A percentile compares a stretch with the other conserved stretches of the same genome.
These are phyloP conservation scores for Onygena corvina DNA, from an alignment of 2,329 filamentous ascomycete species.

Conservation along the genomic window DNA sequence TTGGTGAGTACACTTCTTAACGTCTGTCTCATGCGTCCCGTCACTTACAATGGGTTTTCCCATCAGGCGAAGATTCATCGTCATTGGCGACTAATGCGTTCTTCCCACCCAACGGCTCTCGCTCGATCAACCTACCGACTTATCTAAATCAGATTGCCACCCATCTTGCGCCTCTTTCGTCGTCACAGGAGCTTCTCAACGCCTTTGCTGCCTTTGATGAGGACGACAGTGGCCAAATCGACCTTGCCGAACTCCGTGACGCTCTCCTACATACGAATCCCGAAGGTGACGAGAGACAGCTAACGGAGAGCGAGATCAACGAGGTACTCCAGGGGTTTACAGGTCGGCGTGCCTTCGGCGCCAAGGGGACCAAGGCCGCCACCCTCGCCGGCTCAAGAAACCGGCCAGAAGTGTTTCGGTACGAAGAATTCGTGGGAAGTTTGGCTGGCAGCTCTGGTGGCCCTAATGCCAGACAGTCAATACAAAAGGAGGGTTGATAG, in stretches of 20 bases:
- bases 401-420: slow-evolving; percentile 81
- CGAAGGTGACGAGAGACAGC: slow-evolving; percentile 50
- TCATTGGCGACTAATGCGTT: slow-evolving; percentile 62
- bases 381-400: slow-evolving; percentile 43
- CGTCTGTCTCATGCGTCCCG: background rate
- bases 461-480: background rate
- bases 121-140: slow-evolving; percentile 68
- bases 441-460: slow-evolving; percentile 44
- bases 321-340: slow-evolving; percentile 79
- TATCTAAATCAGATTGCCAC: slow-evolving; percentile 75
- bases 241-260: slow-evolving; percentile 68
- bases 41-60: background rate
- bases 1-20: slow-evolving; percentile 44
- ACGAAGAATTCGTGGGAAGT: slow-evolving; percentile 77
- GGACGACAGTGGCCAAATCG: slow-evolving; percentile 86
- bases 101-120: slow-evolving; percentile 58
- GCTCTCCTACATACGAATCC: slow-evolving; percentile 72
- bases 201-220: slow-evolving; percentile 94
- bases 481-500: slow-evolving; percentile 12
- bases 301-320: slow-evolving; percentile 67
- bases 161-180: slow-evolving; percentile 61
- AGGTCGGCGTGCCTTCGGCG: slow-evolving; percentile 69
- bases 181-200: slow-evolving; percentile 66
- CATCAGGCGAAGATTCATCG: slow-evolving; percentile 58
- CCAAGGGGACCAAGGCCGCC: slow-evolving; percentile 34